Evolutionary conservation across 2,329 filamentous ascomycete genomes (phyloP).

Genomic region (Xenosphaeropsis pyriputrescens): DNA sequence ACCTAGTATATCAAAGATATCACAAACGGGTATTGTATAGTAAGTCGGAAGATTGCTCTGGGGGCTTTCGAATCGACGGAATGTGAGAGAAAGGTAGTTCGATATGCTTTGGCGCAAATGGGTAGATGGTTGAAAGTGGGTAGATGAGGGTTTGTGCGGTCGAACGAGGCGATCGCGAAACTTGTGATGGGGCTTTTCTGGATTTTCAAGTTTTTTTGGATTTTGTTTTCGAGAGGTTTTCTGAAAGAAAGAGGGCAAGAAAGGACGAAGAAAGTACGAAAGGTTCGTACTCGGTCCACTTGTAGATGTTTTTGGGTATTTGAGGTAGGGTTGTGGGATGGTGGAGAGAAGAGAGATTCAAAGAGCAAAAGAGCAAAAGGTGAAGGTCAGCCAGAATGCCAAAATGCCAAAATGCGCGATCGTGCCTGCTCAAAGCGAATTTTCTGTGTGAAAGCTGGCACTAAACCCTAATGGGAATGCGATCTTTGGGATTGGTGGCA

Average conservation of each 20-base stretch:
- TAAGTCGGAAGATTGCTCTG: no score
- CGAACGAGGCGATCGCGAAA: conserved; percentile 13
- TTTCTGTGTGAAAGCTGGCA: no score
- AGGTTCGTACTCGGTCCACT: conserved; percentile 17
- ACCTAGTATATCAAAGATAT: no score
- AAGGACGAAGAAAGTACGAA: conserved; percentile 21
- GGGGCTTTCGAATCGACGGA: no score
- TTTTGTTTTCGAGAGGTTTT: conserved; percentile 17
- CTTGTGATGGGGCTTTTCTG: conserved; percentile 11
- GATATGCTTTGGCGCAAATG: no score
- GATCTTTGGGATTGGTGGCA: no score
- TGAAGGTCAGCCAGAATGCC: no score
- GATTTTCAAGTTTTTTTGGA: conserved; percentile 23
- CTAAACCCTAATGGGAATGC: no score
- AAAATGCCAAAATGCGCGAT: no score
- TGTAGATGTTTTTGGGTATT: conserved; percentile 6
- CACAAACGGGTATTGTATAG: no score
- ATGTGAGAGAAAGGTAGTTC: no score
- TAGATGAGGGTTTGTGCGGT: conserved; percentile 10
- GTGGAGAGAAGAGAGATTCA: conserved; percentile 3
- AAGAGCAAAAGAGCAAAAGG: neutral
- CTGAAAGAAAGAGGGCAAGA: conserved; percentile 16
- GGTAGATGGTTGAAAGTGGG: conserved; percentile 5
- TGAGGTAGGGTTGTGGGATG: conserved; percentile 3
- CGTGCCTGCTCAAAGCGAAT: no score